These are phyloP conservation scores for Paulownia fortunei DNA, from an alignment of 257 asterid genomes.

Conservation along the genomic window DNA sequence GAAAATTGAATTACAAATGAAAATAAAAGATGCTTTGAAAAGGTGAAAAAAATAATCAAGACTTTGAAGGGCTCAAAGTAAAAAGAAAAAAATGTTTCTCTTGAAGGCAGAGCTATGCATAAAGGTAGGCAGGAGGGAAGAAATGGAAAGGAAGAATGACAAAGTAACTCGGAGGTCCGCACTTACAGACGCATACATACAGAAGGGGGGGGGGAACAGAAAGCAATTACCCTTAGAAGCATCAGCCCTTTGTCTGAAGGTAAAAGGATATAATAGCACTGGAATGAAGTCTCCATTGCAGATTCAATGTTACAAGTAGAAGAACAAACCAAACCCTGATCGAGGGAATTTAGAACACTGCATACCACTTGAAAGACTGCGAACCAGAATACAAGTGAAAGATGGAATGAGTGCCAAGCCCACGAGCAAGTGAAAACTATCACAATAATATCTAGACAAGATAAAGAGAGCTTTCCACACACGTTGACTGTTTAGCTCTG, in stretches of 20 bases:
- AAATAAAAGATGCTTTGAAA: neutral
- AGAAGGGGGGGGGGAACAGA: neutral
- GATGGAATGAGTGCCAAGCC: slow-evolving; percentile 29
- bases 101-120: neutral
- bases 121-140: neutral
- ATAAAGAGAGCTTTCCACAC: slow-evolving; percentile 35
- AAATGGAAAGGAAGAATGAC: neutral
- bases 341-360: slow-evolving; percentile 71
- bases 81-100: neutral
- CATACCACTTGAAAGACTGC: slow-evolving; percentile 88
- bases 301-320: slow-evolving; percentile 81
- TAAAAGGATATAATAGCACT: slow-evolving; percentile 82
- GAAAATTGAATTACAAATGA: neutral
- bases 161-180: neutral
- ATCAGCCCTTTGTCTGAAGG: slow-evolving; percentile 88
- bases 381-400: slow-evolving; percentile 30
- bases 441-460: slow-evolving; percentile 23
- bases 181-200: neutral
- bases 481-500: slow-evolving; percentile 68
- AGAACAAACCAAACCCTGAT: slow-evolving; percentile 93
- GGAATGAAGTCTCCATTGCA: slow-evolving; percentile 66
- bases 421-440: neutral
- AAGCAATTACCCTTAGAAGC: slow-evolving; percentile 83
- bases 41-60: neutral
- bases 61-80: slow-evolving; percentile 1